Base-by-base conservation (phyloP, 768 basidiomycete genomes). In the Trametes cinnabarina region DNA sequence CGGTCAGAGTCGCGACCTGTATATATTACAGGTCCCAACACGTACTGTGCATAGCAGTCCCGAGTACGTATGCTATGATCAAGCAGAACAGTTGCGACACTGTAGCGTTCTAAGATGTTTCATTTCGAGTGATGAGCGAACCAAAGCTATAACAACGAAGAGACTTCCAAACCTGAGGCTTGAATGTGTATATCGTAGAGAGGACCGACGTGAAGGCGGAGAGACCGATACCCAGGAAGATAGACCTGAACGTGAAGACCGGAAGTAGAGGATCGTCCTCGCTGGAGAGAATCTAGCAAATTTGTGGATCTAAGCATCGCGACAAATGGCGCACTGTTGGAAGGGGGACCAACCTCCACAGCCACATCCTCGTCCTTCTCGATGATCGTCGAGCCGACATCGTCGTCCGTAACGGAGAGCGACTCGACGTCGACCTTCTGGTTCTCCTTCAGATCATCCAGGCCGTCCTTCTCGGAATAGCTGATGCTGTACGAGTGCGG, bases 41-140 rank as follows among this genome's bases (percentile, higher is more conserved):
- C 78, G 70, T 47, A 77, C 77, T 64, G 34, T 76, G 72, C 77
- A 82, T 80, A 0, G 74, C 77, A 4, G 74, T 77, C 1, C 81
- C 81, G 3, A 83, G 70, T 22, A 82, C 76, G 63, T 83, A 82
- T 1, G 82, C 80, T 58, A 83, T 81, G 59, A 83, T 80, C 25
- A 82, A 70, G 58, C 77, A 79, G 70, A 83, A 84, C 3, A 83
- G 70, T 56, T 82, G 79, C 6, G 81, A 82, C 1, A 83, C 82
- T 0, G 73, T 70, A 3, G 82, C 81, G 65, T 78, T 79, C 73
- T 82, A 72, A 14, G 2, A 26, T 22, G 32, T 0, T 4, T 12
- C 12, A 32, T 35, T 35, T 34, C 25, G n/a, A 22, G 35, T 3
- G 26, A 6, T n/a, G 28, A 10, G 40, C 11, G n/a, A 35, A 42